These are phyloP conservation scores for Phytophthora capsici DNA, from an alignment of 352 stramenopile genomes.

Conservation along the genomic window DNA sequence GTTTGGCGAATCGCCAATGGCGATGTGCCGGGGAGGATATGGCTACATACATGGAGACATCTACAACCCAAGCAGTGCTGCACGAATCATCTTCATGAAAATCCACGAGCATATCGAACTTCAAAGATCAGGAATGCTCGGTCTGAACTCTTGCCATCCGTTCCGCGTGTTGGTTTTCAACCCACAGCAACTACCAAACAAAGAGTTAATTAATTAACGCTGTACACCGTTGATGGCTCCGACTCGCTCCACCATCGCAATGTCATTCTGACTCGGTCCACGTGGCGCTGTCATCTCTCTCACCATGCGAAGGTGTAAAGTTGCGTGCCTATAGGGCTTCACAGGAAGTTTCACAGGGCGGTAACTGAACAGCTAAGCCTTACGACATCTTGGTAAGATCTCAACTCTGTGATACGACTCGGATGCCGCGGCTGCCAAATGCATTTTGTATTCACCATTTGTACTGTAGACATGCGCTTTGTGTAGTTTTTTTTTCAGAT, in stretches of 20 bases:
- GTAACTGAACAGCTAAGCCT: neutral
- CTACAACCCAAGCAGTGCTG: neutral
- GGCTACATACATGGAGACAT: neutral
- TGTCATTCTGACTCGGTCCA: neutral
- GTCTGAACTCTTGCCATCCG: conserved; percentile 7
- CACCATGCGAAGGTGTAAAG: conserved; percentile 5
- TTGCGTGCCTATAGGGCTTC: neutral
- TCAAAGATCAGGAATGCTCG: neutral
- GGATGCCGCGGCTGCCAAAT: neutral
- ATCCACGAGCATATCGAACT: too few relatives aligned
- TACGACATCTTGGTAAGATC: neutral
- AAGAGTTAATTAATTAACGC: conserved; percentile 8
- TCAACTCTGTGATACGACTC: conserved; percentile 25
- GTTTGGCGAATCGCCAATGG: too few relatives aligned
- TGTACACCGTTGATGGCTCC: neutral
- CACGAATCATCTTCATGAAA: too few relatives aligned
- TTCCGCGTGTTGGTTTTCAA: neutral
- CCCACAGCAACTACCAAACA: neutral
- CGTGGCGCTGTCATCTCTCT: neutral
- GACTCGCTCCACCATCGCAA: neutral
- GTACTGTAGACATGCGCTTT: neutral
- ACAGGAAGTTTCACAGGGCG: conserved; percentile 17
- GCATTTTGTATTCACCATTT: neutral
- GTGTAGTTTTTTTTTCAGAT: neutral
- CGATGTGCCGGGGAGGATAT: conserved; percentile 1